These are phyloP conservation scores for Ophiostoma novo-ulmi DNA, from an alignment of 2,329 filamentous ascomycete species.

Conservation along the genomic window DNA sequence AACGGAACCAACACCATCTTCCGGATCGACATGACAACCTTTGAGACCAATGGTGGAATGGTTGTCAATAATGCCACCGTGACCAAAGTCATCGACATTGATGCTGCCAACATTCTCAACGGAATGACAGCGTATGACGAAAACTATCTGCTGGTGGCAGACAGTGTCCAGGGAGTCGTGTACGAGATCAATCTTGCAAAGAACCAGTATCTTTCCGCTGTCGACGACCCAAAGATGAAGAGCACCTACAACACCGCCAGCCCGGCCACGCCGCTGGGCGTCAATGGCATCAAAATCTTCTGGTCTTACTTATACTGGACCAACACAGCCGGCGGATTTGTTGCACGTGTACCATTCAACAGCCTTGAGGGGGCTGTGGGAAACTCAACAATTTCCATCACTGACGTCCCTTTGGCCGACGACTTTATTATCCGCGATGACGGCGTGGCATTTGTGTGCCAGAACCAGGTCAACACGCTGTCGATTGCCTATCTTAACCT, in stretches of 20 bases:
- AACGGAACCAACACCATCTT: neutral
- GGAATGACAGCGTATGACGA: neutral
- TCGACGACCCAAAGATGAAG: slow-evolving; percentile 1
- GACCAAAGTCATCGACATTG: neutral
- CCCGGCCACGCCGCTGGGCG: slow-evolving; percentile 4
- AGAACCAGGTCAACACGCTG: slow-evolving; percentile 2
- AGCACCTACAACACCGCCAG: neutral
- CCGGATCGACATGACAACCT: neutral
- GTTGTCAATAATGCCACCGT: neutral
- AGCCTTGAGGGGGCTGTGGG: neutral
- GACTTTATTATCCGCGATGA: neutral
- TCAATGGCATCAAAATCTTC: slow-evolving; percentile 6
- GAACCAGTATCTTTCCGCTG: neutral
- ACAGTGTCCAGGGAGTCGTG: neutral
- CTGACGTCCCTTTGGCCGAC: neutral
- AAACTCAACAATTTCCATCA: neutral
- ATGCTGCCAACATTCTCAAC: neutral
- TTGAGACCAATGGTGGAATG: neutral
- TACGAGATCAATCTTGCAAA: neutral
- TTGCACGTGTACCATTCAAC: neutral
- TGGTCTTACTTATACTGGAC: neutral
- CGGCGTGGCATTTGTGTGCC: neutral
- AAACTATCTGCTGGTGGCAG: neutral
- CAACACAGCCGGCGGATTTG: neutral
- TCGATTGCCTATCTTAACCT: neutral